A percentile compares a stretch with the other conserved stretches of the same genome.
These are phyloP conservation scores for Ophiostoma perfectum DNA, from an alignment of 2,329 filamentous ascomycete genomes.

Conservation along the genomic window DNA sequence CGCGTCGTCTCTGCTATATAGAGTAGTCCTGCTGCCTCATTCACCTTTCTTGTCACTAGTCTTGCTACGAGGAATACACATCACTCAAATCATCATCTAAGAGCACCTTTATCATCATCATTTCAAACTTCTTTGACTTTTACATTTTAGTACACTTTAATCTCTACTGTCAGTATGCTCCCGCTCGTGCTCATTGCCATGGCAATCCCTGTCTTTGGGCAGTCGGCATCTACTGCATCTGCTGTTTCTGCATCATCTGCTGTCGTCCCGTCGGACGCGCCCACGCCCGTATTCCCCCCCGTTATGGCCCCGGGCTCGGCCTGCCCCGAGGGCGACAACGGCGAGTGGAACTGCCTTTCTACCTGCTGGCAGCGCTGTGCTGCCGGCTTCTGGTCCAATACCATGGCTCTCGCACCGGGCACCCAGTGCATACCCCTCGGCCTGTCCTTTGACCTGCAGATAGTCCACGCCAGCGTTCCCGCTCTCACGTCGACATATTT, in stretches of 20 bases:
- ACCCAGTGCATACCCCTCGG: constrained; percentile 44
- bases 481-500: no score
- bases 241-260: not conserved
- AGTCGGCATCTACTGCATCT: not conserved
- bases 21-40: not conserved
- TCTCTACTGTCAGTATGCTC: not conserved
- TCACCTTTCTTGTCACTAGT: not conserved
- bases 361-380: constrained; percentile 48
- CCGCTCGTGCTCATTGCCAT: not conserved
- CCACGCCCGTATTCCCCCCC: not conserved
- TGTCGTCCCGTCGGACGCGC: not conserved
- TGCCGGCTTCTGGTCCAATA: constrained; percentile 42
- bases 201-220: not conserved
- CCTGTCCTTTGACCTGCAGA: constrained; percentile 37
- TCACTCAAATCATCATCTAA: no score
- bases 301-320: constrained; percentile 32
- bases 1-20: no score
- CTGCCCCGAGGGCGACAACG: constrained; percentile 41
- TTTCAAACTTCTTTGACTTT: no score
- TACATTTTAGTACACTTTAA: not conserved
- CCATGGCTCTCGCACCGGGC: constrained; percentile 41
- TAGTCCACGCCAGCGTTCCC: constrained; percentile 11
- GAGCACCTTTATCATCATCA: not conserved
- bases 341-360: constrained; percentile 52
- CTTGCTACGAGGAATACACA: no score